These are phyloP conservation scores for Larix sibirica DNA, from an alignment of 83 land plant genomes.

Conservation along the genomic window DNA sequence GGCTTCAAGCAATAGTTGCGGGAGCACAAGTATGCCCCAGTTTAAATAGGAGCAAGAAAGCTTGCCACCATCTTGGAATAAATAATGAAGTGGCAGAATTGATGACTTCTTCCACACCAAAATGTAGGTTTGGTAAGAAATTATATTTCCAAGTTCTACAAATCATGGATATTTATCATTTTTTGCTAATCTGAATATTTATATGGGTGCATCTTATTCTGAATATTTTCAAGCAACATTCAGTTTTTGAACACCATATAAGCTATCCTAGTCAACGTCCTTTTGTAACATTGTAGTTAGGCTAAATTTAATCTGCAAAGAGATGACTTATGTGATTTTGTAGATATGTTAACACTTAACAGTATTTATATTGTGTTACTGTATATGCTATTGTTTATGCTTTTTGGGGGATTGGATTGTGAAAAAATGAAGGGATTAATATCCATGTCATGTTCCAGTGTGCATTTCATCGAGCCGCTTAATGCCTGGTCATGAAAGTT, in stretches of 20 bases:
- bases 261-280: too few relatives aligned
- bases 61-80: neutral
- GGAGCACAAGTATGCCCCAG: conserved; percentile 10
- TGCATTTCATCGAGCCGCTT: conserved; percentile 9
- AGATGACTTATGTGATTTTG: neutral
- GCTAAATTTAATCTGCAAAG: neutral
- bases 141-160: neutral
- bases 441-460: neutral
- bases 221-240: neutral
- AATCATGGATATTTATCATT: neutral
- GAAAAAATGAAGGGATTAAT: neutral
- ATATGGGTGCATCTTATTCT: neutral
- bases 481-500: neutral
- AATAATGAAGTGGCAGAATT: conserved; percentile 10
- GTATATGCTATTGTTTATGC: neutral
- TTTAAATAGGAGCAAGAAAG: conserved; percentile 7
- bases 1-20: neutral
- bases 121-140: conserved; percentile 7
- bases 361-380: neutral
- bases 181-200: neutral
- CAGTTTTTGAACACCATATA: neutral
- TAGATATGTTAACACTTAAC: neutral
- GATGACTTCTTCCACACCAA: conserved; percentile 6
- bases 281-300: too few relatives aligned
- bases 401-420: neutral